phyloP scores from a whole-genome alignment of 192 early-diverging fungal genomes.

The Oehlia diaphana region DNA sequence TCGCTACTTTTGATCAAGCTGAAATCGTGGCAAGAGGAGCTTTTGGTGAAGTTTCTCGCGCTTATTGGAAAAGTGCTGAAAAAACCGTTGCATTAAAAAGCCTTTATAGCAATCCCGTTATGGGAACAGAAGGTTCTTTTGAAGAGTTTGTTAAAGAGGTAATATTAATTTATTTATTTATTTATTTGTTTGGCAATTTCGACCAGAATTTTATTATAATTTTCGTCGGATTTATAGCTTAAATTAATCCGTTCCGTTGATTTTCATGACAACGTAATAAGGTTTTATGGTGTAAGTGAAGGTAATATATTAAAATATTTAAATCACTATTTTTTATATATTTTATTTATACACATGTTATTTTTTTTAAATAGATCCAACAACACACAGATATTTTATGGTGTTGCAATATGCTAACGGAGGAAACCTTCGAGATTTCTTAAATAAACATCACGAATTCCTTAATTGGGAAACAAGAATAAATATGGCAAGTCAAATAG shows the following conservation, averaged over 20 bases:
- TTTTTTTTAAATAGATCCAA: background rate
- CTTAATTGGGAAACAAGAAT: background rate
- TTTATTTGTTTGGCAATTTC: background rate
- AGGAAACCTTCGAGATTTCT: background rate
- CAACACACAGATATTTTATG: slow-evolving; percentile 14
- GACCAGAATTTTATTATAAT: background rate
- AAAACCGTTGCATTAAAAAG: slow-evolving; percentile 22
- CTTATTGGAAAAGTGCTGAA: slow-evolving; percentile 1
- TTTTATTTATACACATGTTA: background rate
- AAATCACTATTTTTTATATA: background rate
- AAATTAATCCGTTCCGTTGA: slow-evolving; percentile 4
- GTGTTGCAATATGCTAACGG: slow-evolving; percentile 12
- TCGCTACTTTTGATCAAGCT: background rate
- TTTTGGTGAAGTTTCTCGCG: slow-evolving; percentile 2
- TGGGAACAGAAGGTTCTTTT: background rate
- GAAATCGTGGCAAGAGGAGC: slow-evolving; percentile 4
- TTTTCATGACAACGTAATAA: slow-evolving; percentile 12
- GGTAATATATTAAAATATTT: background rate
- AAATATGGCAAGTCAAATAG: slow-evolving; percentile 11
- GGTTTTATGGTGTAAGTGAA: slow-evolving; percentile 7
- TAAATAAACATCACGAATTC: background rate
- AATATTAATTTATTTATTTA: too few relatives aligned
- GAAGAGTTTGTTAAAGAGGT: slow-evolving; percentile 19
- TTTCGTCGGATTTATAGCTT: background rate
- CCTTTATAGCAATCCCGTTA: background rate